Evolutionary conservation across 176 grass and related monocot species (phyloP).

Genomic region (Avena sativa): DNA sequence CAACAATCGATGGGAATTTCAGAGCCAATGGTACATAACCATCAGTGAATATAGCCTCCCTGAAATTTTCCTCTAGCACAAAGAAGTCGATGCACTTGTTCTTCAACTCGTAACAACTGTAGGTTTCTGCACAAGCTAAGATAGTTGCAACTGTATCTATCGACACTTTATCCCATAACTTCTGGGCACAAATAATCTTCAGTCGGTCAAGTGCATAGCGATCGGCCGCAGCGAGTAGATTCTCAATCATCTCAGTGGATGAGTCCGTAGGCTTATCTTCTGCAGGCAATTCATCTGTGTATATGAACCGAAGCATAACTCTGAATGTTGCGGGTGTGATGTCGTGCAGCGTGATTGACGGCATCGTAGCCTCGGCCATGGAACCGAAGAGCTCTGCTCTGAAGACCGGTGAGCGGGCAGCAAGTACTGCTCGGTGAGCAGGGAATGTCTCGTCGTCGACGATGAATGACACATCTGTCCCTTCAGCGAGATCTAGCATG

Average conservation of each 20-base stretch:
- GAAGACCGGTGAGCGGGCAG: too few species aligned
- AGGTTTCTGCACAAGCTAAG: constrained; percentile 51
- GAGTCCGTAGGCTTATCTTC: too few species aligned
- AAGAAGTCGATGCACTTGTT: constrained; percentile 58
- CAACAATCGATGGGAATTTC: too few species aligned
- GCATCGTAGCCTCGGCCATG: too few species aligned
- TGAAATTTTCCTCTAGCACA: constrained; percentile 41
- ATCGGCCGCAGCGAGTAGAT: too few species aligned
- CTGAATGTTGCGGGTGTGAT: neutral
- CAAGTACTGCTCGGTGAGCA: too few species aligned
- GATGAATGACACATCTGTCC: constrained; percentile 38
- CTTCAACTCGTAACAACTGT: constrained; percentile 54
- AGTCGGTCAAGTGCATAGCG: too few species aligned
- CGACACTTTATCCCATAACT: too few species aligned
- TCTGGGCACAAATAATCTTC: too few species aligned
- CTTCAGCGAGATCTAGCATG: neutral
- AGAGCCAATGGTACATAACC: neutral
- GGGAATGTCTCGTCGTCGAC: neutral
- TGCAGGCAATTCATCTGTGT: constrained; percentile 30
- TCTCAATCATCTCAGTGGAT: too few species aligned
- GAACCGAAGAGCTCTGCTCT: too few species aligned
- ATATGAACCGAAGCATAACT: constrained; percentile 59
- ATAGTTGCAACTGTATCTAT: neutral
- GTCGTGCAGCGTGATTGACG: too few species aligned
- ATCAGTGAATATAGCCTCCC: constrained; percentile 31